Evolutionary conservation across 768 basidiomycete species (phyloP), one percentile per base, ranked within the genome.

Genomic region (Psilocybe subaeruginosa): DNA sequence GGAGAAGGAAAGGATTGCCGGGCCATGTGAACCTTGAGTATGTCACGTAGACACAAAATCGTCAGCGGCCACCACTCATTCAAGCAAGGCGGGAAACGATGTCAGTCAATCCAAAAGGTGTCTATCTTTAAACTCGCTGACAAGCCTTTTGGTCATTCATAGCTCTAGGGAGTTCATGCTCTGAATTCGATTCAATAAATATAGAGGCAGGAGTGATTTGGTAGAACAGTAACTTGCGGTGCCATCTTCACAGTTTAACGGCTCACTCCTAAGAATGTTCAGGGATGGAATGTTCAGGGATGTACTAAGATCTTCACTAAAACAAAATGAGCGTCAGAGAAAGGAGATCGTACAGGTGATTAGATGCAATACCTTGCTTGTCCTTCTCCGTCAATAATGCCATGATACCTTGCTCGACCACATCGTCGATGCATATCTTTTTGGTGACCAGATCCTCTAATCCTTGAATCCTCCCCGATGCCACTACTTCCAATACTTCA

Each of bases 401-500:
- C 53, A 76, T 66, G 51, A 84, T 73, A 1, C 81, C 82, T 43
- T 79, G 69, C 51, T 78, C 74, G 5, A 82, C 75, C 12, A 81
- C 67, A 57, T 82, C 79, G 12, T 81, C 72, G 3, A 84, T 58
- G 0, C 62, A 53, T 23, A 82, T 80, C 55, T 72, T 76, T 33
- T 69, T 71, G 0, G 82, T 82, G 61, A 84, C 78, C 29, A 83
- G 56, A 19, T 76, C 71, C 54, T 78, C 78, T 16, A 82, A 64
- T 1, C 73, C 74, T 1, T 63, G 48, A 17, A 84, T 74, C 58
- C 74, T 75, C 1, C 79, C 81, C 11, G 70, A 64, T 7, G 71
- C 74, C 5, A 83, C 69, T 5, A 77, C 77, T 8, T 73, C 61
- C 4, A 84, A 63, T 6, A 82, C 67, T 48, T 80, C 77, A 0